Base-by-base conservation (phyloP, 805 yeast genomes). In the Blastobotrys chiropterorum region DNA sequence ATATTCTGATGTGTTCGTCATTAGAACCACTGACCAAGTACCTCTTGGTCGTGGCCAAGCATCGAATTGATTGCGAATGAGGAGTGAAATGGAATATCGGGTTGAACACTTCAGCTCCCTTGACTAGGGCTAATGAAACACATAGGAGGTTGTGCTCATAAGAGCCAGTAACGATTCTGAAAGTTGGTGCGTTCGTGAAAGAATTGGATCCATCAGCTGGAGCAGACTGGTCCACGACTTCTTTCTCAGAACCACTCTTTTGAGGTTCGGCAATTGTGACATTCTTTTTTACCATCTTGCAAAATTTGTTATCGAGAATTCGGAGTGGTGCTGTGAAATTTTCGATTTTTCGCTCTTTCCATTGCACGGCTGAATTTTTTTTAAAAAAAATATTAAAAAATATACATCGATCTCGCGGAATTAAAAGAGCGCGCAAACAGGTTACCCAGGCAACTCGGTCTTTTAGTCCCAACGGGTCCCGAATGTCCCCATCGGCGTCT, bases 41-140 rank as follows among this genome's bases (percentile, higher is more conserved):
- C 62, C 97, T 75, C 61, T 80, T 85, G 26, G 94, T 87, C 17
- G 83, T 73, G 56, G 92, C 97, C 58, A 94, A 75, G 46, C 94
- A 77, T 67, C 90, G 85, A 51, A 94, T 88, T 38, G 97, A 86
- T 48, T 89, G 76, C 0, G 96, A 75, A 69, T 94, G 99, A 1
- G 99, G 96, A 61, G 92, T 89, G 70, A 94, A 92, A 67, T 94
- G 97, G 74, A 94, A 94, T 43, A 94, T 83, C 2, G 98, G 96
- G 45, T 89, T 90, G 71, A 94, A 94, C 7, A 87, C 74, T 21
- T 65, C 65, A 3, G 56, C 52, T 13, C 50, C 50, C 20, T 38
- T 40, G 1, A 81, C 78, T 21, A 88, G 61, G n/a, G 83, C 77
- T 44, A 88, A 71, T 1, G 97, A 87, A 14, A 90, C 74, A 73